Evolutionary conservation across 2,329 filamentous ascomycete genomes (phyloP), one percentile per base, ranked within the genome.

Genomic region (Apiospora hydei): DNA sequence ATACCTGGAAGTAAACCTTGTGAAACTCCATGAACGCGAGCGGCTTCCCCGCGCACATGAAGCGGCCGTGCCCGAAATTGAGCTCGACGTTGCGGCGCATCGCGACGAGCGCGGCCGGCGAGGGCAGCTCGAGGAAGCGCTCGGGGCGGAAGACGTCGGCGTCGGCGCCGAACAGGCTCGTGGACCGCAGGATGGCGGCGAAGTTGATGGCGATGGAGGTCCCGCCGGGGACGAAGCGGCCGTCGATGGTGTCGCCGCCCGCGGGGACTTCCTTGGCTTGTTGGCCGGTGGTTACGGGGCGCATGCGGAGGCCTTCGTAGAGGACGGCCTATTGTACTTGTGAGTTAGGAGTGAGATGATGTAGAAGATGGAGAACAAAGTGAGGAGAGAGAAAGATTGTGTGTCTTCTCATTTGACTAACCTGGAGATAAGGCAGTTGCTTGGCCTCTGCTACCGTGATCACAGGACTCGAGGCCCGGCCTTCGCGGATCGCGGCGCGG

Each of bases 1-100:
- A 73, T 74, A 85, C 83, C 82, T 85, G 82, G 66, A 84, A 82
- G 67, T 84, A 76, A 2, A 81, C 75, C 75, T 86, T 86, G 72
- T 83, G 80, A 61, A 85, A 70, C 75, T 85, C 83, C 76, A 85
- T 82, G 71, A 81, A 77, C 0, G 84, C 84, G 44, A 86, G 82
- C 16, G 80, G 77, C 75, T 82, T 83, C 0, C 85, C 64, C 11
- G 64, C 64, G 10, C 64, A 67, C 73, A 78, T 76, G 72, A 78
- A 83, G 10, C 78, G 77, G 3, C 84, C 84, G 66, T 80, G 77
- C 0, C 83, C 83, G 73, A 85, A 86, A 4, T 82, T 75, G 18
- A 83, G 76, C 61, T 85, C 84, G 46, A 82, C 73, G 6, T 78
- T 81, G 16, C 77, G 75, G 67, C 81, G 76, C 77, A 82, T 83